A percentile compares a stretch with the other conserved stretches of the same genome.
These are phyloP conservation scores for Rhizopus sp. DNA, from an alignment of 371 early-diverging fungal species.

Conservation along the genomic window DNA sequence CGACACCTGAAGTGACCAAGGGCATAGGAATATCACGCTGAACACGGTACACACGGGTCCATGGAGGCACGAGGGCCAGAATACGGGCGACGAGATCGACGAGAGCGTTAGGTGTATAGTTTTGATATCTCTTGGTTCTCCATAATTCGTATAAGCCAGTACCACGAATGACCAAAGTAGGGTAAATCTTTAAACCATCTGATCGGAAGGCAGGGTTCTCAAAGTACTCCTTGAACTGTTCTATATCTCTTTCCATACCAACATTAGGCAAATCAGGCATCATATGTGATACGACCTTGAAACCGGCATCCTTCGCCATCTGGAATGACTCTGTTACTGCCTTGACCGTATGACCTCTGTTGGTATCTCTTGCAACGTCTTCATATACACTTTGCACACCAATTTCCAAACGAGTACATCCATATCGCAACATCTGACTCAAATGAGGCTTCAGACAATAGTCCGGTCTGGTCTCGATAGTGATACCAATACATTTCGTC, in stretches of 20 bases:
- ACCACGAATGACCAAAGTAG: conserved; percentile 99
- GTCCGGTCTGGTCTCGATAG: conserved; percentile 99
- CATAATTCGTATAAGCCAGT: conserved; percentile 99
- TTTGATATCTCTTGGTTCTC: conserved; percentile 98
- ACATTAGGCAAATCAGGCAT: conserved; percentile 99
- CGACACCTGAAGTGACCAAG: conserved; percentile 99
- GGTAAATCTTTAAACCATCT: conserved; percentile 99
- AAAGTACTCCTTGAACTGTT: conserved; percentile 99
- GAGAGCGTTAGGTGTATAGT: conserved; percentile 98
- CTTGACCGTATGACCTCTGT: conserved; percentile 98
- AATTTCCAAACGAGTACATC: conserved; percentile 99
- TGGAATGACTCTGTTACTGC: conserved; percentile 98
- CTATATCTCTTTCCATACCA: conserved; percentile 99
- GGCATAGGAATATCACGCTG: conserved; percentile 99
- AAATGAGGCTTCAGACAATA: conserved; percentile 98
- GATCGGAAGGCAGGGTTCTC: conserved; percentile 99
- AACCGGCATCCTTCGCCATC: conserved; percentile 98
- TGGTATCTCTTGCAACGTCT: conserved; percentile 99
- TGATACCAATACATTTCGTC: conserved; percentile 99
- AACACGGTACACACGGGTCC: conserved; percentile 99
- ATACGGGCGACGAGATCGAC: conserved; percentile 98
- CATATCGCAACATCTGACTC: conserved; percentile 98
- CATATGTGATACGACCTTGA: conserved; percentile 99
- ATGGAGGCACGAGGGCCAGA: conserved; percentile 98
- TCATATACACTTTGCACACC: conserved; percentile 99